phyloP scores from a whole-genome alignment of 2,329 filamentous ascomycete genomes.

The Allantophomopsis lycopodina region DNA sequence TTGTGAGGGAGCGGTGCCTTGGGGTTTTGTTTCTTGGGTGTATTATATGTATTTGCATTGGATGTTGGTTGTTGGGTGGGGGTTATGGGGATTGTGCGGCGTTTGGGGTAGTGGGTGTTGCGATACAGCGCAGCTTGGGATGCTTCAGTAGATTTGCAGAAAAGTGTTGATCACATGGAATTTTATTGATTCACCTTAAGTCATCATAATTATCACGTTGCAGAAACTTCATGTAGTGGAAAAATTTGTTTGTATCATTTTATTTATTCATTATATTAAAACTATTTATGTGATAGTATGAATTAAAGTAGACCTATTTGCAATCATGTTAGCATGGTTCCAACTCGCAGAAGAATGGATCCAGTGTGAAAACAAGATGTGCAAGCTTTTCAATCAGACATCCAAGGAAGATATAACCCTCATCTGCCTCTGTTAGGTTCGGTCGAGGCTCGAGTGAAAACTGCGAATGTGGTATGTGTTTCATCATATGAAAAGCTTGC shows the following conservation, averaged over 20 bases:
- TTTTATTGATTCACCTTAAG: background rate
- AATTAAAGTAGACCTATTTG: background rate
- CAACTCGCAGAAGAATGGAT: too few species aligned
- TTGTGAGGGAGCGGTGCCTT: background rate
- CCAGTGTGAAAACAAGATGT: too few species aligned
- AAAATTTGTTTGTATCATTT: too few species aligned
- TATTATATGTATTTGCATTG: too few species aligned
- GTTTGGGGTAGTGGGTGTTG: background rate
- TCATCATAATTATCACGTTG: too few species aligned
- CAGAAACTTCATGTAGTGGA: too few species aligned
- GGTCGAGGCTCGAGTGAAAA: slow-evolving; percentile 66
- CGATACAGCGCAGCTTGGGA: background rate
- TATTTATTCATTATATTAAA: too few species aligned
- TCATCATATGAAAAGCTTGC: slow-evolving; percentile 42
- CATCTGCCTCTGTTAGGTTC: slow-evolving; percentile 59
- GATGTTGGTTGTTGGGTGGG: too few species aligned
- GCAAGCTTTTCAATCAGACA: slow-evolving; percentile 38
- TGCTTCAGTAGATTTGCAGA: background rate
- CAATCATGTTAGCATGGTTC: background rate
- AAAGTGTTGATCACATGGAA: background rate
- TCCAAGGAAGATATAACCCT: slow-evolving; percentile 61
- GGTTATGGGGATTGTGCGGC: too few species aligned
- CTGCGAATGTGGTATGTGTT: slow-evolving; percentile 71
- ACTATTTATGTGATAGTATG: background rate
- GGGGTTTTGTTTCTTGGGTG: background rate